Base-by-base conservation (phyloP, 2,329 filamentous ascomycete species). In the Fusarium sulawesiense region DNA sequence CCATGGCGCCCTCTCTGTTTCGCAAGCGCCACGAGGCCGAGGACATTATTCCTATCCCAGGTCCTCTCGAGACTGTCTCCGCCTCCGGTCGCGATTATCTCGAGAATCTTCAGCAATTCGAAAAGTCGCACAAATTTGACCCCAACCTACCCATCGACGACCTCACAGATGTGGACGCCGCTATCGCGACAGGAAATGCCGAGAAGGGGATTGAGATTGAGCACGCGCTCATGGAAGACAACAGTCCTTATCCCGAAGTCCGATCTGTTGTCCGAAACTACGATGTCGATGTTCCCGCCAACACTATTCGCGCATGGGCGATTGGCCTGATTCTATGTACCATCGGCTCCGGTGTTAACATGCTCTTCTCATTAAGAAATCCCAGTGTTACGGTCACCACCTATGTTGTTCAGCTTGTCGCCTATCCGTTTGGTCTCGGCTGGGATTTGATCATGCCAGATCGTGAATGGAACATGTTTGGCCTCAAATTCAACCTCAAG, bases 181-280 rank as follows among this genome's bases (percentile, higher is more conserved):
- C 85, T 29, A 82, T 89, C 47, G 79, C 83, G 44, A 84, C 83
- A 3, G 82, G 84, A 62, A 86, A 89, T 77, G 81, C 84, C 68
- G 86, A 86, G 71, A 86, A 87, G 76, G 86, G 86, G 57, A 78
- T 86, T 51, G 83, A 85, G 63, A 84, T 90, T 70, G 86, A 89
- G 72, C 84, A 86, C 71, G 86, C 87, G 48, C 79, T 87, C 61
- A 82, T 89, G 73, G 84, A 90, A 75, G 88, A 91, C 60, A 88
- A 91, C 76, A 91, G 89, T 49, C 89, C 89, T 4, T 91, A 91
- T 74, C 87, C 88, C 40, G 89, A 91, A 80, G 89, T 91, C 57
- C 87, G 89, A 71, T 87, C 89, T 27, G 87, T 89, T 20, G 89
- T 91, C 20, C 82, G 87, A 64, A 91, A 91, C 76, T 85, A 86